Percentiles rank a stretch among this genome's conserved stretches.
Evolutionary conservation across 495 filamentous ascomycete species (phyloP).

Genomic region (Geopyxis carbonaria): DNA sequence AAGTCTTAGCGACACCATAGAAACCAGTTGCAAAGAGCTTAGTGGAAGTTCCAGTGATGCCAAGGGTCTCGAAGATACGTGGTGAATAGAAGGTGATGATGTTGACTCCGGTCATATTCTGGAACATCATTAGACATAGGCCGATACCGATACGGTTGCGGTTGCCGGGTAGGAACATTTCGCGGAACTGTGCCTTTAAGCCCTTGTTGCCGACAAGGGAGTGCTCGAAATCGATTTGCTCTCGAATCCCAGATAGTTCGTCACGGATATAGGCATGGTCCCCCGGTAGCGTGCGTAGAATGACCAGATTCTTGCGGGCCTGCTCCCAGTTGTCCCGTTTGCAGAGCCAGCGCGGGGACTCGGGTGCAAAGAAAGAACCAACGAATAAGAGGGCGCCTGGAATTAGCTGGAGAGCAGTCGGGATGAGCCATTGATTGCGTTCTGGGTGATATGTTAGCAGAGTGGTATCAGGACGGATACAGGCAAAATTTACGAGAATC

Average conservation of each 20-base stretch:
- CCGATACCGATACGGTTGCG: slow-evolving; percentile 24
- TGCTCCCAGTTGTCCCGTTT: slow-evolving; percentile 35
- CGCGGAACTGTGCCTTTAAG: slow-evolving; percentile 15
- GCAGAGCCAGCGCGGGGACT: slow-evolving; percentile 45
- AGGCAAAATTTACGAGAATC: too few species aligned
- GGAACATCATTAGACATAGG: slow-evolving; percentile 21
- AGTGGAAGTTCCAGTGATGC: slow-evolving; percentile 31
- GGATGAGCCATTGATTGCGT: slow-evolving; percentile 39
- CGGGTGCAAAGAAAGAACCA: slow-evolving; percentile 35
- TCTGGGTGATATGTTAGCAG: slow-evolving; percentile 27
- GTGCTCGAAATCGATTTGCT: slow-evolving; percentile 18
- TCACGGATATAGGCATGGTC: slow-evolving; percentile 24
- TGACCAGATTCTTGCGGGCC: slow-evolving; percentile 30
- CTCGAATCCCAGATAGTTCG: slow-evolving; percentile 24
- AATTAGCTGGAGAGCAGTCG: slow-evolving; percentile 40
- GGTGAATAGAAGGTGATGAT: slow-evolving; percentile 38
- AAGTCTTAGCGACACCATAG: slow-evolving; percentile 37
- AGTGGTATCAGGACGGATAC: too few species aligned
- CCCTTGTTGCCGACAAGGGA: slow-evolving; percentile 5
- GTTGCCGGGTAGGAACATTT: slow-evolving; percentile 14
- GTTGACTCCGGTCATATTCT: slow-evolving; percentile 26
- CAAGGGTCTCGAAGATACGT: slow-evolving; percentile 34
- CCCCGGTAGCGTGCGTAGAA: slow-evolving; percentile 25
- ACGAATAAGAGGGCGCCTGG: slow-evolving; percentile 35
- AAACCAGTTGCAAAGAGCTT: slow-evolving; percentile 34